Evolutionary conservation across 2,329 filamentous ascomycete species (phyloP), one percentile per base, ranked within the genome.

Genomic region (Plectosphaerella plurivora): DNA sequence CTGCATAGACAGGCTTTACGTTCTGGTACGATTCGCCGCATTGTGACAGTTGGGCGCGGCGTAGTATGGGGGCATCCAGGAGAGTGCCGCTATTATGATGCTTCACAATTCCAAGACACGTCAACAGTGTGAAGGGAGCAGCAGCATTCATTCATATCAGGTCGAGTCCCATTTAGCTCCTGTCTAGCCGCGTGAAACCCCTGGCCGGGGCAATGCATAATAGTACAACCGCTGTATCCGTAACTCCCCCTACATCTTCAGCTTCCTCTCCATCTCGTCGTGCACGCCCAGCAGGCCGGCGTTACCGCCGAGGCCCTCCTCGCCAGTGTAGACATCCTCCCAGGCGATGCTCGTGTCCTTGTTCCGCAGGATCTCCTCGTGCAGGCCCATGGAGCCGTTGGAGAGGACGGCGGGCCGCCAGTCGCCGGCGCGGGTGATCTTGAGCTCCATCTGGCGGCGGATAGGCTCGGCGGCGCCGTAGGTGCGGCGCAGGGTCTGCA

Each of bases 401-500:
- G 83, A 80, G 52, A 96, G 75, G 45, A 82, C 84, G 61, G 83
- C 74, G 47, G 91, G 91, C 63, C 84, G 81, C 87, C 91, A 96
- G 70, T 89, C 85, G 58, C 90, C 87, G 55, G 87, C 84, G 56
- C 83, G 76, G 16, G 89, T 86, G 67, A 96, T 93, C 82, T 91
- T 89, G 69, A 96, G 79, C 78, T 99, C 94, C 94, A 99, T 97
- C 56, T 87, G 89, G 51, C 93, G 84, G 53, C 91, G 85, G 63
- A 97, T 85, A 3, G 94, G 94, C 81, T 97, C 94, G 24, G 89
- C 90, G 63, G 97, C 87, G 59, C 94, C 94, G 70, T 91, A 97
- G 46, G 90, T 86, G 60, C 91, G 88, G 59, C 91, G 86, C 63
- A 97, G 82, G 50, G 85, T 81, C 74, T 92, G 86, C 89, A 96